Base-by-base conservation (phyloP, 1,284 basidiomycete genomes). In the Meripilus lineatus region DNA sequence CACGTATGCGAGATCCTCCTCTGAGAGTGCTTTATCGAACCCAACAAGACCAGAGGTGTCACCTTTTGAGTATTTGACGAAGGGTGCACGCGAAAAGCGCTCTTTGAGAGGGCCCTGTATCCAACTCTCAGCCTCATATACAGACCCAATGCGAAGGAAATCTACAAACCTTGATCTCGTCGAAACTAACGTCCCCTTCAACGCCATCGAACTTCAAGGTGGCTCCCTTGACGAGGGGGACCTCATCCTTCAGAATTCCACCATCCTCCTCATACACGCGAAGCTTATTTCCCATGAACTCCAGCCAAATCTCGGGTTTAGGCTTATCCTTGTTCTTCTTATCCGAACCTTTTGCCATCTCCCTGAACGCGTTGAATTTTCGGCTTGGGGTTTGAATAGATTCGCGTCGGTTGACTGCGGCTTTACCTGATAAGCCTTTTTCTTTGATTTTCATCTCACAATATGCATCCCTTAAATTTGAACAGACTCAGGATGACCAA, bases 371-470 rank as follows among this genome's bases (percentile, higher is more conserved):
- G 63, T 96, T 92, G 72, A 94, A 95, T 24, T 72, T 71, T 24
- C 71, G 69, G 38, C 68, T 66, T 7, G 72, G 66, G 40, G 67
- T 66, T 10, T 72, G 66, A 39, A 77, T 71, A 26, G 67, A 63
- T 28, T 81, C 75, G 48, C 75, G 75, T 50, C 76, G 74, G 51
- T 72, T 63, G 36, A 68, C 67, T 20, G 79, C 82, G 22, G 72
- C 77, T 61, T 79, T 84, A 47, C 81, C 85, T 32, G 70, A 83
- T 32, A 89, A 70, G 7, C 93, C 93, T 68, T 97, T 96, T 70
- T 97, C 94, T 67, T 91, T 88, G 68, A 94, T 90, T 71, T 98
- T 99, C 92, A 94, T 95, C 53, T 91, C 81, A 58, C 93, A 92
- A 66, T 98, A 99, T 5, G 74, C 91, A 51, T 87, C 84, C 62